phyloP scores from a whole-genome alignment of 306 rosid genomes.

The Medicago lupulina region DNA sequence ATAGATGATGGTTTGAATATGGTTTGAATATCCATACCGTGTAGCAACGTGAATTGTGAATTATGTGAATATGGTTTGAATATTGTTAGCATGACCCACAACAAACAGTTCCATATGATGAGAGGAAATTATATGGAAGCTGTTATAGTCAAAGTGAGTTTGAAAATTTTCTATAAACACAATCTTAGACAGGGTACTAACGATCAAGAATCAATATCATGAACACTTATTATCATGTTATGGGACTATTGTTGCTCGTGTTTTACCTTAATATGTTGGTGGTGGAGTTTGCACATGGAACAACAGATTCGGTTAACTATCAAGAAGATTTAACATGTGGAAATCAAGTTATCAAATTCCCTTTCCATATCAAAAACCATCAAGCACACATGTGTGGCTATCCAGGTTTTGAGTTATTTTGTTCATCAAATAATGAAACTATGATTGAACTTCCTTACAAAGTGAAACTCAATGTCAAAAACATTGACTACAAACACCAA shows the following conservation, averaged over 20 bases:
- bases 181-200: background rate
- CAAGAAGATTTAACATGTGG: background rate
- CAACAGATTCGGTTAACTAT: no score
- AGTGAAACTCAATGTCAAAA: slow-evolving; percentile 6
- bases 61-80: no score
- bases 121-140: no score
- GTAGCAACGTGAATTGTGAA: no score
- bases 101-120: no score
- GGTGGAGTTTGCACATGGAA: no score
- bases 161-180: no score
- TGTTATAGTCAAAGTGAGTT: no score
- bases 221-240: background rate
- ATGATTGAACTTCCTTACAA: slow-evolving; percentile 47
- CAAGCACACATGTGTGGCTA: slow-evolving; percentile 32
- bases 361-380: slow-evolving; percentile 16
- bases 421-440: slow-evolving; percentile 21
- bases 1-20: no score
- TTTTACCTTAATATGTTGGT: background rate
- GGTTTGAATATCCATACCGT: no score
- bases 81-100: no score
- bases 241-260: background rate
- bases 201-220: background rate
- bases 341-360: background rate
- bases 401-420: slow-evolving; percentile 54
- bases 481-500: slow-evolving; percentile 42